These are phyloP conservation scores for Cryptococcus wingfieldii DNA, from an alignment of 1,284 basidiomycete genomes.

Conservation along the genomic window DNA sequence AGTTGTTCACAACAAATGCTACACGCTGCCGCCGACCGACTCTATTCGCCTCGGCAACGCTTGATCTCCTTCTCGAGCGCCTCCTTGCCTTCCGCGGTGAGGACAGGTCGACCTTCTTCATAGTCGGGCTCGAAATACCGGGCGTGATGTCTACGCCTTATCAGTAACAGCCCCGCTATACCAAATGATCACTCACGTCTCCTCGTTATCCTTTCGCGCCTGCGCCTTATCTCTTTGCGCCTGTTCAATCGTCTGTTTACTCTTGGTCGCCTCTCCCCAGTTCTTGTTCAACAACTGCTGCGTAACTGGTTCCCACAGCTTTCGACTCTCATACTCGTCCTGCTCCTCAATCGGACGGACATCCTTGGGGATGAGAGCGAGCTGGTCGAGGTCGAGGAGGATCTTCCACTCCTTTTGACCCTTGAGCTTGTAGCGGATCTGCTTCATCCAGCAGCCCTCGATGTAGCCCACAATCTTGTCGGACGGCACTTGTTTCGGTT, in stretches of 20 bases:
- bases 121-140: conserved; percentile 72
- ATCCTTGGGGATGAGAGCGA: conserved; percentile 74
- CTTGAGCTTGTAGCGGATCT: conserved; percentile 73
- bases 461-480: conserved; percentile 73
- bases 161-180: not conserved
- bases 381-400: conserved; percentile 70
- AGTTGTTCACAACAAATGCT: not conserved
- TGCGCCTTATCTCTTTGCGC: conserved; percentile 76
- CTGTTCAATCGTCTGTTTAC: conserved; percentile 86
- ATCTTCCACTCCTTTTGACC: conserved; percentile 63
- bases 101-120: conserved; percentile 64
- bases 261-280: conserved; percentile 78
- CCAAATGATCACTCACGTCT: conserved; percentile 60
- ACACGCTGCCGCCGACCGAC: not conserved
- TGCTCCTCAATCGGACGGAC: conserved; percentile 80
- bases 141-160: conserved; percentile 64
- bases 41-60: conserved; percentile 6
- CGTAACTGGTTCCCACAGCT: conserved; percentile 85
- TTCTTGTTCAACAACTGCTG: conserved; percentile 72
- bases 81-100: conserved; percentile 66
- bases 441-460: conserved; percentile 82
- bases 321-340: conserved; percentile 73
- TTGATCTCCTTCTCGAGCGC: conserved; percentile 67
- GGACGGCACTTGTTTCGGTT: conserved; percentile 82
- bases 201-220: conserved; percentile 71